phyloP scores from a whole-genome alignment of 2,329 filamentous ascomycete genomes.

The Fusarium sp. region DNA sequence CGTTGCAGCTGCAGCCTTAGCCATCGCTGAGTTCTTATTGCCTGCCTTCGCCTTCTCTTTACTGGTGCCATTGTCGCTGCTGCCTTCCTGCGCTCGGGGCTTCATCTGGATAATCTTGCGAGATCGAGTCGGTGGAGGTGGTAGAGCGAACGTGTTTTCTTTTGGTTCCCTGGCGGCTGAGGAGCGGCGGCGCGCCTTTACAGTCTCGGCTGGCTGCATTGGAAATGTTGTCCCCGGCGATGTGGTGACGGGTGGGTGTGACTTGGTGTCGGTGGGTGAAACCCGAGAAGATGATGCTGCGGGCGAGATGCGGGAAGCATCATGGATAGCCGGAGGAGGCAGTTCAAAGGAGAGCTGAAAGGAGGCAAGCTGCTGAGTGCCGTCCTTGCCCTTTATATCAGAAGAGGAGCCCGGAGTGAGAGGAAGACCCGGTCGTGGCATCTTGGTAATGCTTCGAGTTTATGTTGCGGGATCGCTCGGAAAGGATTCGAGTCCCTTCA shows the following conservation, averaged over 20 bases:
- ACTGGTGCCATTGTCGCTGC: conserved; percentile 41
- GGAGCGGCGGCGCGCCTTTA: conserved; percentile 69
- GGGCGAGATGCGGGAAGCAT: conserved; percentile 63
- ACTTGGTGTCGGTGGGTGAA: conserved; percentile 51
- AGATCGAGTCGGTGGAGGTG: conserved; percentile 91
- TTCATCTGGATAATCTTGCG: conserved; percentile 99
- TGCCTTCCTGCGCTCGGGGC: conserved; percentile 67
- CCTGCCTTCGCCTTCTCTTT: conserved; percentile 45
- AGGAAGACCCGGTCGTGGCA: conserved; percentile 62
- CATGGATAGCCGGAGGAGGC: conserved; percentile 80
- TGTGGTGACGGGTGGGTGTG: conserved; percentile 48
- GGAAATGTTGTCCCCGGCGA: conserved; percentile 57
- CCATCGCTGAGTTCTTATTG: conserved; percentile 39
- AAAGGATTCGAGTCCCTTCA: not conserved
- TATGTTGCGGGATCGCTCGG: not conserved
- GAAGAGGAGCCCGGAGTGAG: conserved; percentile 86
- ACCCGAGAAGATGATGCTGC: conserved; percentile 45
- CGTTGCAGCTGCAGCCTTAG: conserved; percentile 34
- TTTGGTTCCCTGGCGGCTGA: conserved; percentile 62
- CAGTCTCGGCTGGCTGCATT: conserved; percentile 66
- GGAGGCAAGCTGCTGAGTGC: conserved; percentile 70
- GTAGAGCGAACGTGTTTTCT: conserved; percentile 82
- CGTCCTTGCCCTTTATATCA: conserved; percentile 82
- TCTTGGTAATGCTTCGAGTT: conserved; percentile 36
- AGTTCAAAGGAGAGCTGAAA: conserved; percentile 81